Base-by-base conservation (phyloP, 1,284 basidiomycete species). In the Cryptococcus sp. region DNA sequence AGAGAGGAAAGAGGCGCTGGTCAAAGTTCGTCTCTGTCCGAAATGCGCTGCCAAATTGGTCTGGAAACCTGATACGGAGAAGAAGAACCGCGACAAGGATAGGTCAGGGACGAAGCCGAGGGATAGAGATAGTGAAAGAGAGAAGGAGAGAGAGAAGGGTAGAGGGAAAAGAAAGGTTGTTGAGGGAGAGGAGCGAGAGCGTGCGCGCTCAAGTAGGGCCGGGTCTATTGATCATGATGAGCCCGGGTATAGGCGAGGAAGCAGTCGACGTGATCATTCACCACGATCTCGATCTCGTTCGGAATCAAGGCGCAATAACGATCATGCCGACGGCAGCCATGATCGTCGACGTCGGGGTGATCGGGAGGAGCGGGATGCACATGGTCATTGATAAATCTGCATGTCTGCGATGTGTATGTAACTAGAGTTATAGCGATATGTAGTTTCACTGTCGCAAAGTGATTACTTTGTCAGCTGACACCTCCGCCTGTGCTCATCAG, bases 21-120 rank as follows among this genome's bases (percentile, higher is more conserved):
- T 96, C 49, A 96, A 97, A 73, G 86, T 93, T 1, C 90, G 90
- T 0, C 77, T 96, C 22, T 97, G 93, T 71, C 74, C 80, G 20
- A 84, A 80, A 67, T 96, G 93, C 71, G 78, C 85, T 50, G 85
- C 84, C 71, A 96, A 94, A 81, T 78, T 97, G 66, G 86, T 88
- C 83, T 93, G 88, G 86, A 93, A 91, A 74, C 82, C 88, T 60
- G 84, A 83, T 64, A 85, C 86, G 70, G 86, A 88, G 35, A 68
- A 66, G 39, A 64, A 53, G 27, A 67, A 50, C 61, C 48, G 54
- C 72, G 87, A 84, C 72, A 82, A 81, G 66, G 54, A 47, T 16
- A 25, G 47, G 47, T 22, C 39, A 52, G 48, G 54, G 22, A 46
- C 13, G 31, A 55, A 20, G 60, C 53, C 23, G 47, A 53, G 39